A percentile compares a stretch with the other conserved stretches of the same genome.
These are phyloP conservation scores for Collybia sordida DNA, from an alignment of 768 basidiomycete genomes.

Conservation along the genomic window DNA sequence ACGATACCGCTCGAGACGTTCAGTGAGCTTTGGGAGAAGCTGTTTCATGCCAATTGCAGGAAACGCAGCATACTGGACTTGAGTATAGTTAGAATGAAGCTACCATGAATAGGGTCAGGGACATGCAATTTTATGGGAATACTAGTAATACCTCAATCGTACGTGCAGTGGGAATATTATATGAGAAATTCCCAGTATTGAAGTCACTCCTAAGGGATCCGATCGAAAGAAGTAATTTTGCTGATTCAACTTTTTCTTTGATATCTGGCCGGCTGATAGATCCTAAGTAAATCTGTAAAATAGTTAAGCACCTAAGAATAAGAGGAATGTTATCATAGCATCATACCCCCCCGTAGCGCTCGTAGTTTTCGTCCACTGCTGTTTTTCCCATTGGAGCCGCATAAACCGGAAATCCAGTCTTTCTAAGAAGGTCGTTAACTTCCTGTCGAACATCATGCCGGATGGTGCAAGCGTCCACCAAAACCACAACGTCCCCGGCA, in stretches of 20 bases:
- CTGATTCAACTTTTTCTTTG: conserved; percentile 69
- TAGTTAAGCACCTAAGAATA: conserved; percentile 1
- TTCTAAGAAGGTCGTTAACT: conserved; percentile 57
- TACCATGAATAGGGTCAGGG: conserved; percentile 21
- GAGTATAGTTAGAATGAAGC: conserved; percentile 76
- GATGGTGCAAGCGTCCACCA: conserved; percentile 80
- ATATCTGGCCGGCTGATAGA: conserved; percentile 64
- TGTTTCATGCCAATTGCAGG: conserved; percentile 73
- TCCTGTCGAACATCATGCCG: conserved; percentile 69
- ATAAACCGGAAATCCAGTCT: conserved; percentile 74
- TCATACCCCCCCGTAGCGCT: conserved; percentile 79
- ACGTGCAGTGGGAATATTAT: conserved; percentile 56
- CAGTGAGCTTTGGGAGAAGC: conserved; percentile 70
- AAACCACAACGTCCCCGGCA: conserved; percentile 66
- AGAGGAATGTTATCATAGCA: background rate
- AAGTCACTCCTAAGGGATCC: conserved; percentile 76
- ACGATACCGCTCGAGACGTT: conserved; percentile 45
- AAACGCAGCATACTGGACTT: conserved; percentile 63
- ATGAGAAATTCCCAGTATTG: conserved; percentile 88
- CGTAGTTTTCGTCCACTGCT: conserved; percentile 64
- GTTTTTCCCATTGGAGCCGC: conserved; percentile 83
- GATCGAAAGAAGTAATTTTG: conserved; percentile 75
- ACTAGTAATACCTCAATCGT: conserved; percentile 56
- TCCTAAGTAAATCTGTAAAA: conserved; percentile 70
- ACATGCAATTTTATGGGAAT: background rate